Evolutionary conservation across 1,139 yeast species (phyloP).

Genomic region (Yamadazyma jaroonii): DNA sequence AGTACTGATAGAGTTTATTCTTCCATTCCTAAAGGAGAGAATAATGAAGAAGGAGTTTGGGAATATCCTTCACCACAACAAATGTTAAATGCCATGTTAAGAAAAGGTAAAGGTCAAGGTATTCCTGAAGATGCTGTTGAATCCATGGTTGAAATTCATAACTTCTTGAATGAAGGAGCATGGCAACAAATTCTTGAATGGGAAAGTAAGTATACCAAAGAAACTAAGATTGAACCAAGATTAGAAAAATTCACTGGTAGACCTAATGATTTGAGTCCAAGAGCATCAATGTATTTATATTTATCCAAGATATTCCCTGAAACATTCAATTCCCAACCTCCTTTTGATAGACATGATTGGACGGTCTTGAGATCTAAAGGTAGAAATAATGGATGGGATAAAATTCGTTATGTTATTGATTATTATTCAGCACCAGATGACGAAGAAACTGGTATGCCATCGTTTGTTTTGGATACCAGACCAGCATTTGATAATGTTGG

Average conservation of each 20-base stretch:
- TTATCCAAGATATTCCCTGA: conserved; percentile 72
- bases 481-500: conserved; percentile 80
- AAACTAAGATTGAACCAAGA: conserved; percentile 64
- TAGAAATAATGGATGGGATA: conserved; percentile 40
- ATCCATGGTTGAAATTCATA: conserved; percentile 96
- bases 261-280: conserved; percentile 85
- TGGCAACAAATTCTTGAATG: conserved; percentile 93
- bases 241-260: conserved; percentile 86
- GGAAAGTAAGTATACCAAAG: conserved; percentile 64
- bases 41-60: conserved; percentile 75
- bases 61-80: conserved; percentile 99
- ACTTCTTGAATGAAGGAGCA: conserved; percentile 94
- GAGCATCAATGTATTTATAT: conserved; percentile 69
- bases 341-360: conserved; percentile 99
- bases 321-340: conserved; percentile 73
- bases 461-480: conserved; percentile 88
- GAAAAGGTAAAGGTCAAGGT: conserved; percentile 84
- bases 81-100: conserved; percentile 95
- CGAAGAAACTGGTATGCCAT: conserved; percentile 81
- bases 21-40: conserved; percentile 80
- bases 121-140: conserved; percentile 95
- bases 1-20: conserved; percentile 85
- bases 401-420: conserved; percentile 88
- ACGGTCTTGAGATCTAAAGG: conserved; percentile 75
- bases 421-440: conserved; percentile 93